phyloP scores from a whole-genome alignment of 2,329 filamentous ascomycete genomes.

The Mycosphaerella sp. region DNA sequence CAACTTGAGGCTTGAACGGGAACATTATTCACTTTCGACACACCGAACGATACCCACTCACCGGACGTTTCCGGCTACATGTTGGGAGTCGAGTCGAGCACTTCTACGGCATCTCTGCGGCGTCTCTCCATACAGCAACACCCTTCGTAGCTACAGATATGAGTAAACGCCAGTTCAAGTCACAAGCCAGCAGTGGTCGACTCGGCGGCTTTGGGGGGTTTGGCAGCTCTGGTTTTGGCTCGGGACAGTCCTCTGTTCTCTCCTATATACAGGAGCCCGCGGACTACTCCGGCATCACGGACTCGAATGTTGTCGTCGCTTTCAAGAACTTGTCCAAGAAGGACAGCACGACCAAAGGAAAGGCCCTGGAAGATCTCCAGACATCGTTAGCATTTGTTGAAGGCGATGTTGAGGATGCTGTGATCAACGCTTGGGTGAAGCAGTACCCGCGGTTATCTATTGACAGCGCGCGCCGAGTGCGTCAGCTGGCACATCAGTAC shows the following conservation, averaged over 20 bases:
- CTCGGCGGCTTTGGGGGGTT: slow-evolving; percentile 40
- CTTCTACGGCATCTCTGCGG: background rate
- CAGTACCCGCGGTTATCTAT: slow-evolving; percentile 85
- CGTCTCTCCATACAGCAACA: background rate
- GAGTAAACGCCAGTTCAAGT: slow-evolving; percentile 56
- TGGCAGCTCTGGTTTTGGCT: slow-evolving; percentile 40
- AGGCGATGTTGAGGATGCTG: slow-evolving; percentile 64
- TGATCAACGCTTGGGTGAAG: slow-evolving; percentile 89
- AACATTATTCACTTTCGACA: background rate
- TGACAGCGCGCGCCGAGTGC: slow-evolving; percentile 79
- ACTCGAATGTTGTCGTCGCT: slow-evolving; percentile 77
- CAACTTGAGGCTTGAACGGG: too few species aligned
- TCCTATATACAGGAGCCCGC: slow-evolving; percentile 85
- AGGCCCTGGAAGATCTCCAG: slow-evolving; percentile 80
- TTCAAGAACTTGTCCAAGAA: slow-evolving; percentile 92
- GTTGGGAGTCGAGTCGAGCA: background rate
- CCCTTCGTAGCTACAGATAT: background rate
- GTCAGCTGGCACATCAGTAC: slow-evolving; percentile 74
- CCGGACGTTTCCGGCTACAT: background rate
- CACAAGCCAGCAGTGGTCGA: slow-evolving; percentile 58
- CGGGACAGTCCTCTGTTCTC: slow-evolving; percentile 54
- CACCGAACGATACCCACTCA: background rate
- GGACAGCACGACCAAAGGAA: slow-evolving; percentile 84
- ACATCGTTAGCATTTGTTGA: slow-evolving; percentile 54
- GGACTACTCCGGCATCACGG: slow-evolving; percentile 68